Evolutionary conservation across 371 early-diverging fungal genomes (phyloP).

Genomic region (Coemansia sp.): DNA sequence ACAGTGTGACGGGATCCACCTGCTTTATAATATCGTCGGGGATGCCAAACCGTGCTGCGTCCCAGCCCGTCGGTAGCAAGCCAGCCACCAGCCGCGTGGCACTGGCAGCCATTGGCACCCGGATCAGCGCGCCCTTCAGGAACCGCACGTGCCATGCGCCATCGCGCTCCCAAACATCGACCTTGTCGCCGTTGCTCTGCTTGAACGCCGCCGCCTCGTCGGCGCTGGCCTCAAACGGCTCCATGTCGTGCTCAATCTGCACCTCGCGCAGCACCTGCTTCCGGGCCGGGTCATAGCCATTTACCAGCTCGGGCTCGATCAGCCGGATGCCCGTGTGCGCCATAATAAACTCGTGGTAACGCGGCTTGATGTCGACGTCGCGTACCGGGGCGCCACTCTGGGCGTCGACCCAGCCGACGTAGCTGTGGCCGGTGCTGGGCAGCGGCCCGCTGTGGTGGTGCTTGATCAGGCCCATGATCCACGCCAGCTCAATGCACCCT

Average conservation of each 20-base stretch:
- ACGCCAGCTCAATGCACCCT: constrained; percentile 93
- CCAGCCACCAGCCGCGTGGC: constrained; percentile 93
- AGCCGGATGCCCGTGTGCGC: constrained; percentile 93
- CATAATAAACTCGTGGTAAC: constrained; percentile 74
- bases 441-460: constrained; percentile 87
- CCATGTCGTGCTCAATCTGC: too few species aligned
- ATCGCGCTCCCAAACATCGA: constrained; percentile 70
- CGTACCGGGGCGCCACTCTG: too few species aligned
- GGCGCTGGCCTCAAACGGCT: too few species aligned
- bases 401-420: too few species aligned
- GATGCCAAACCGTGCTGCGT: constrained; percentile 52
- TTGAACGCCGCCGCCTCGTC: constrained; percentile 62
- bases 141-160: constrained; percentile 71
- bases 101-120: constrained; percentile 87
- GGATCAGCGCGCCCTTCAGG: constrained; percentile 86
- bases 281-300: too few species aligned
- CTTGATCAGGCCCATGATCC: constrained; percentile 97
- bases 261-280: too few species aligned
- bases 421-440: constrained; percentile 55
- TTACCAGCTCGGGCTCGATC: constrained; percentile 75
- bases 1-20: constrained; percentile 87
- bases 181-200: constrained; percentile 77
- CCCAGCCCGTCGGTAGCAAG: constrained; percentile 94
- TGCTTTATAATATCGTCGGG: constrained; percentile 90
- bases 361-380: too few species aligned